phyloP scores from a whole-genome alignment of 2,329 filamentous ascomycete species.

The Curvularia eragrostidis region DNA sequence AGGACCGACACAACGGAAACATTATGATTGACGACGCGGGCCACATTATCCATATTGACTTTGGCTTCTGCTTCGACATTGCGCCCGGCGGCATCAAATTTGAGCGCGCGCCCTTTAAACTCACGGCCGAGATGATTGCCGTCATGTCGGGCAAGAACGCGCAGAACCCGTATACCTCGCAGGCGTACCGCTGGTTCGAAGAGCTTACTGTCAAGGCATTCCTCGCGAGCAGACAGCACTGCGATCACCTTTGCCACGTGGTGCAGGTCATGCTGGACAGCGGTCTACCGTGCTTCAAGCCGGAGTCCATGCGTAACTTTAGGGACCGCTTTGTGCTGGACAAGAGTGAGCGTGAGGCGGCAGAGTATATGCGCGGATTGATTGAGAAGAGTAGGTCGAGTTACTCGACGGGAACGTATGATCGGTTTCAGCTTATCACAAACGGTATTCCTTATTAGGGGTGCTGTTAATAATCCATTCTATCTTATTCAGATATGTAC shows the following conservation, averaged over 20 bases:
- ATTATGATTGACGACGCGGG: slow-evolving; percentile 85
- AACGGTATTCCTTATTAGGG: slow-evolving; percentile 92
- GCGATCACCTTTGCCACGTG: slow-evolving; percentile 86
- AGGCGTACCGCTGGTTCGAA: slow-evolving; percentile 94
- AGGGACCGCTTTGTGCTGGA: slow-evolving; percentile 91
- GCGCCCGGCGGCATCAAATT: slow-evolving; percentile 96
- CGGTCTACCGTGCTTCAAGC: slow-evolving; percentile 96
- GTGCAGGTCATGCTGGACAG: slow-evolving; percentile 95
- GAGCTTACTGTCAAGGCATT: slow-evolving; percentile 96
- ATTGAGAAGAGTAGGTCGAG: slow-evolving; percentile 90
- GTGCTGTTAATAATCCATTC: background rate
- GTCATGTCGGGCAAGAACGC: slow-evolving; percentile 80
- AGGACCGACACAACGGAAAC: slow-evolving; percentile 90
- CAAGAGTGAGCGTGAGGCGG: slow-evolving; percentile 88
- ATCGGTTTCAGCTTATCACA: slow-evolving; percentile 96
- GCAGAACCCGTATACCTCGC: slow-evolving; percentile 67
- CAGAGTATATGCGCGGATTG: slow-evolving; percentile 89
- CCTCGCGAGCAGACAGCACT: slow-evolving; percentile 83
- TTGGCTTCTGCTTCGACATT: slow-evolving; percentile 99
- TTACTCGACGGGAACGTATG: slow-evolving; percentile 92
- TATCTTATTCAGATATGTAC: background rate
- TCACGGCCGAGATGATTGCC: slow-evolving; percentile 97
- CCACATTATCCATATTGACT: slow-evolving; percentile 89
- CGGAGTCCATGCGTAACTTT: slow-evolving; percentile 92
- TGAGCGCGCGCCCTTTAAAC: slow-evolving; percentile 96